These are phyloP conservation scores for Euphorbia pulcherrima DNA, from an alignment of 345 rosid species.

Conservation along the genomic window DNA sequence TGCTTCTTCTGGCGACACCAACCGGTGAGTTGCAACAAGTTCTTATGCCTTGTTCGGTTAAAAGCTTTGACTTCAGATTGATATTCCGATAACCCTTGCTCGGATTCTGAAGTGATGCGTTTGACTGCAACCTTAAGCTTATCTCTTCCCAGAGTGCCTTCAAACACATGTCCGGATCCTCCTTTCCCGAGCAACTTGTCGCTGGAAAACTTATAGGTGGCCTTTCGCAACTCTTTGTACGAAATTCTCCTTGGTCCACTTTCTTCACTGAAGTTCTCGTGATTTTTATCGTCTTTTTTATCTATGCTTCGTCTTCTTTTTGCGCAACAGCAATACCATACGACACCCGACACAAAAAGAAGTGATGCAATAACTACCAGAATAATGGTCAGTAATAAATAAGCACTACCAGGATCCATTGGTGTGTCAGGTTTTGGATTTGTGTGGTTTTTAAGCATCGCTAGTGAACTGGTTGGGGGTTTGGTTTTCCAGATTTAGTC, in stretches of 20 bases:
- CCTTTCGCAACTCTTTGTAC: conserved; percentile 19
- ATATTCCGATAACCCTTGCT: conserved; percentile 24
- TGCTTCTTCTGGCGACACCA: conserved; percentile 33
- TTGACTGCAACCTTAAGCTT: conserved; percentile 18
- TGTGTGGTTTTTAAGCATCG: no score
- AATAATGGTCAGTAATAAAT: no score
- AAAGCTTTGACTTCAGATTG: conserved; percentile 24
- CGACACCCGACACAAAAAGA: background rate
- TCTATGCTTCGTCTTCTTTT: background rate
- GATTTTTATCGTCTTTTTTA: conserved; percentile 10
- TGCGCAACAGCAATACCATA: background rate
- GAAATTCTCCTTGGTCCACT: conserved; percentile 28
- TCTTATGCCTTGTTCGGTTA: conserved; percentile 32
- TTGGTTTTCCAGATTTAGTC: background rate
- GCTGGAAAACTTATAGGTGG: conserved; percentile 23
- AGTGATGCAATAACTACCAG: background rate
- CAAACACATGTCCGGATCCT: conserved; percentile 31
- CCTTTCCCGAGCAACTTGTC: conserved; percentile 26
- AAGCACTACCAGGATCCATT: background rate
- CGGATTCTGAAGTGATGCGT: background rate
- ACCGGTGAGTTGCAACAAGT: conserved; percentile 31
- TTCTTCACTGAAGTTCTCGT: conserved; percentile 14
- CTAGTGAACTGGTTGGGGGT: background rate
- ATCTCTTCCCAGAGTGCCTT: conserved; percentile 9
- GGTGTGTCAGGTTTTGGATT: no score